Conservation (phyloP, 1,284 basidiomycete genomes). For the Ceraceosorus guamensis region DNA sequence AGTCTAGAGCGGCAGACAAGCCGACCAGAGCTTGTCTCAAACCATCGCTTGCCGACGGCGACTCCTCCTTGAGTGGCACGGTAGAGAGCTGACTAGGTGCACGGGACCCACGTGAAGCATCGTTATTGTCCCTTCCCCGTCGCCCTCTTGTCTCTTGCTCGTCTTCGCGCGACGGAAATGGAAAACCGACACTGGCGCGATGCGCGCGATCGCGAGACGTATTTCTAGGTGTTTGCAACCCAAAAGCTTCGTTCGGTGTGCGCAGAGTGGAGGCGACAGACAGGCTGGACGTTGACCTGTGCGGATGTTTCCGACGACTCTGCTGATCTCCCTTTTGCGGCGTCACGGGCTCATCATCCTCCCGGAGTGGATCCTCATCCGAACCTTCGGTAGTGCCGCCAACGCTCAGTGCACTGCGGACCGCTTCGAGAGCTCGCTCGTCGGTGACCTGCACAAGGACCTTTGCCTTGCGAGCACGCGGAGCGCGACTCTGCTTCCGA, state of each 20-base stretch:
- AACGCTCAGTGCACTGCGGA: slow-evolving; percentile 35
- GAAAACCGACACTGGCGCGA: not conserved
- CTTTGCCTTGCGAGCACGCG: slow-evolving; percentile 19
- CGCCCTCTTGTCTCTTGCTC: slow-evolving; percentile 1
- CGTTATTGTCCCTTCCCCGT: not conserved
- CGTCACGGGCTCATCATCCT: slow-evolving; percentile 17
- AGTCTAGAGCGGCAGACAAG: not conserved
- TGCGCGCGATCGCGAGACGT: not conserved
- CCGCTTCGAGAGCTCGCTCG: slow-evolving; percentile 25
- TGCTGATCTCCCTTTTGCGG: slow-evolving; percentile 7
- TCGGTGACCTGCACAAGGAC: slow-evolving; percentile 36
- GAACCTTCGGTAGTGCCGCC: slow-evolving; percentile 28
- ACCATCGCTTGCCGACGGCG: not conserved
- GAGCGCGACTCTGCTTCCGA: slow-evolving; percentile 9
- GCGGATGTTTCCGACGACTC: slow-evolving; percentile 6
- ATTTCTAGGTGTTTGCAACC: too few relatives aligned
- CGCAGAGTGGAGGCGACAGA: too few relatives aligned
- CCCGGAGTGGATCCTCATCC: slow-evolving; percentile 12
- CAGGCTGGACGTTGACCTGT: too few relatives aligned
- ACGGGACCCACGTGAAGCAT: not conserved
- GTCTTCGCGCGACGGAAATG: slow-evolving; percentile 7
- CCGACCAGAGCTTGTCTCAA: not conserved
- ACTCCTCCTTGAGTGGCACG: not conserved
- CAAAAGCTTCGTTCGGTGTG: too few relatives aligned
- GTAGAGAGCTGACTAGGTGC: not conserved